Base-by-base conservation (phyloP, 495 filamentous ascomycete species). In the Podospora fimiseda region DNA sequence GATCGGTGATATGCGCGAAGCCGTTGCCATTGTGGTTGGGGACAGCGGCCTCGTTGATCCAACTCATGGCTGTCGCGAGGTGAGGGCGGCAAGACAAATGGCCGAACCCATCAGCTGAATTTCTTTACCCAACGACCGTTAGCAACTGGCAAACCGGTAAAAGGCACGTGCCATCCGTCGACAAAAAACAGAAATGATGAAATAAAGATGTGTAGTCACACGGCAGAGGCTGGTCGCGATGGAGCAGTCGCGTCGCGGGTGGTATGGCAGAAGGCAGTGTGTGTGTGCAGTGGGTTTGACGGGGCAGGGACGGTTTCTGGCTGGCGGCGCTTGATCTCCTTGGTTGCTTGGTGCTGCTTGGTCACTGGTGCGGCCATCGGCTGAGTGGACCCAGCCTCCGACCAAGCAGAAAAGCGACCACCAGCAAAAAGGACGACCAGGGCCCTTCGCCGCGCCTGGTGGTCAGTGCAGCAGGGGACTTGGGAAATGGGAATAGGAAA, bases 11-110 rank as follows among this genome's bases (percentile, higher is more conserved):
- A 61, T 78, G 78, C 62, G 82, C 79, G 69, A 88, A 90, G 70
- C 79, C 82, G 72, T 84, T 86, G 81, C 83, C 85, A 75, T 88
- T 85, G 77, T 85, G 82, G 71, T 81, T 86, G 62, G 81, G 81
- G 71, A 79, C 74, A 73, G 84, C 79, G 79, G 77, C 79, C 74
- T 90, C 85, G 75, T 84, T 84, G 74, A 86, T 84, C 86, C 86
- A 89, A 78, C 85, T 90, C 86, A 89, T 90, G 76, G 60, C 62
- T 53, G 50, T 60, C 58, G 64, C 49, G 58, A 57, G 51, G 46
- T 53, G 56, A 57, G 60, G 60, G 56, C 41, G 66, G 58, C 50
- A 51, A 46, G 53, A 58, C 54, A 55, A 60, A 56, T 52, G 57
- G 54, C 58, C 63, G 69, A 65, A 70, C 71, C 75, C 73, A 74